These are phyloP conservation scores for Monosporozyma unispora DNA, from an alignment of 805 yeast species.

Conservation along the genomic window DNA sequence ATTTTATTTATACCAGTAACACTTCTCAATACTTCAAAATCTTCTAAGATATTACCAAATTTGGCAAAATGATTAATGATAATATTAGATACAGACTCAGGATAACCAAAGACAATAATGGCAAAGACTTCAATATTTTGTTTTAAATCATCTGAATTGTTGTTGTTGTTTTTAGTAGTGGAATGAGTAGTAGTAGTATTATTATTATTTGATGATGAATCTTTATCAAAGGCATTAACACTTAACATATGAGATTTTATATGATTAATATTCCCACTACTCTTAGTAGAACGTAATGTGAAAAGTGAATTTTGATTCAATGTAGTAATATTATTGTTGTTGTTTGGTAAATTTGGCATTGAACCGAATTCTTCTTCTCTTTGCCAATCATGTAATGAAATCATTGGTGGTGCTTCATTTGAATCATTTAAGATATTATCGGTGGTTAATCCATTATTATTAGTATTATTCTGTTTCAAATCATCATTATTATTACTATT, in stretches of 20 bases:
- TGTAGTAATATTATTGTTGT: too few species aligned
- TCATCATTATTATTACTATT: conserved; percentile 1
- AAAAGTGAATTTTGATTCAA: neutral
- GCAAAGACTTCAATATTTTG: conserved; percentile 42
- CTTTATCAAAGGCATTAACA: conserved; percentile 1
- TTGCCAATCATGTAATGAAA: conserved; percentile 34
- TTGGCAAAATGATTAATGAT: conserved; percentile 67
- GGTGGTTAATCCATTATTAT: conserved; percentile 2
- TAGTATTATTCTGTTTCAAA: too few species aligned
- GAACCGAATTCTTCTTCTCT: conserved; percentile 30
- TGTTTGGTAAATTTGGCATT: conserved; percentile 1
- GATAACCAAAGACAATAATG: conserved; percentile 81
- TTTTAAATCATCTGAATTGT: neutral
- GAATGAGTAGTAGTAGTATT: neutral
- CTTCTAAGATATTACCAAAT: conserved; percentile 73
- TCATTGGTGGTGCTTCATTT: conserved; percentile 36
- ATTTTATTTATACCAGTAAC: conserved; percentile 26
- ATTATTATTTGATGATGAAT: neutral
- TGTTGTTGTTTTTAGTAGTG: too few species aligned
- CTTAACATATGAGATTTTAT: neutral
- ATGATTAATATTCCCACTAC: neutral
- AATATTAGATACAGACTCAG: conserved; percentile 59
- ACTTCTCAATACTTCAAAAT: conserved; percentile 43
- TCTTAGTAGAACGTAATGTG: neutral
- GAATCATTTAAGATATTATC: conserved; percentile 24